phyloP scores from a whole-genome alignment of 768 basidiomycete genomes.

The Candolleomyces aberdarensis region DNA sequence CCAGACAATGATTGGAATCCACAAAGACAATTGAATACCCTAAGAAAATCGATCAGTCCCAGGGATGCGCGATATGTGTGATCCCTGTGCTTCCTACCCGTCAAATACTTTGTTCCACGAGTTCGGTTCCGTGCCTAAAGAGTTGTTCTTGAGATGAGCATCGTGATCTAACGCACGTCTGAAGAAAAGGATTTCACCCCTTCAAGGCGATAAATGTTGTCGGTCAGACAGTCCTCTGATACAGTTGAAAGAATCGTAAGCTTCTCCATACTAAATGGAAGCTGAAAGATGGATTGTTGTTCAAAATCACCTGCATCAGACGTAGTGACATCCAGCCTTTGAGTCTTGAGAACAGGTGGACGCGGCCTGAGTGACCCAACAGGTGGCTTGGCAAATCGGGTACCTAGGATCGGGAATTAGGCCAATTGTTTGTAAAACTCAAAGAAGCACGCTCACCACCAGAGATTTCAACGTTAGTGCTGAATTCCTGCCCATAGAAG shows the following conservation, averaged over 20 bases:
- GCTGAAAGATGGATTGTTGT: slow-evolving; percentile 33
- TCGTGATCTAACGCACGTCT: slow-evolving; percentile 26
- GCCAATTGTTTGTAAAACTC: no score
- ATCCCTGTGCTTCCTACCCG: slow-evolving; percentile 20
- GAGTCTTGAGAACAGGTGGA: slow-evolving; percentile 38
- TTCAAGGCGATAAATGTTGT: slow-evolving; percentile 54
- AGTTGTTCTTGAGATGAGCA: no score
- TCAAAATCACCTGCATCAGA: slow-evolving; percentile 49
- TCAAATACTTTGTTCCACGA: no score
- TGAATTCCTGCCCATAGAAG: no score
- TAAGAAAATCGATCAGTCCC: slow-evolving; percentile 9
- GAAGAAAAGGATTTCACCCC: slow-evolving; percentile 27
- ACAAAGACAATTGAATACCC: slow-evolving; percentile 42
- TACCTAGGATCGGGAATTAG: no score
- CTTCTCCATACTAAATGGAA: slow-evolving; percentile 29
- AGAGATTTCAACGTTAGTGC: no score
- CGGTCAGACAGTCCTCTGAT: slow-evolving; percentile 53
- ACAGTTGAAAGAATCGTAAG: slow-evolving; percentile 10
- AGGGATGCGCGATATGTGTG: slow-evolving; percentile 10
- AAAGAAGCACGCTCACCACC: no score
- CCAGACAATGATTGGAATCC: slow-evolving; percentile 39
- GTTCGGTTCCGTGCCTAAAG: no score
- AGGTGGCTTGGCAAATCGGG: slow-evolving; percentile 42
- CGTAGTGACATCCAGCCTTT: slow-evolving; percentile 22
- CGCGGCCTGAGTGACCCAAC: slow-evolving; percentile 40